These are phyloP conservation scores for Diaporthe destruens DNA, from an alignment of 2,329 filamentous ascomycete species.

Conservation along the genomic window DNA sequence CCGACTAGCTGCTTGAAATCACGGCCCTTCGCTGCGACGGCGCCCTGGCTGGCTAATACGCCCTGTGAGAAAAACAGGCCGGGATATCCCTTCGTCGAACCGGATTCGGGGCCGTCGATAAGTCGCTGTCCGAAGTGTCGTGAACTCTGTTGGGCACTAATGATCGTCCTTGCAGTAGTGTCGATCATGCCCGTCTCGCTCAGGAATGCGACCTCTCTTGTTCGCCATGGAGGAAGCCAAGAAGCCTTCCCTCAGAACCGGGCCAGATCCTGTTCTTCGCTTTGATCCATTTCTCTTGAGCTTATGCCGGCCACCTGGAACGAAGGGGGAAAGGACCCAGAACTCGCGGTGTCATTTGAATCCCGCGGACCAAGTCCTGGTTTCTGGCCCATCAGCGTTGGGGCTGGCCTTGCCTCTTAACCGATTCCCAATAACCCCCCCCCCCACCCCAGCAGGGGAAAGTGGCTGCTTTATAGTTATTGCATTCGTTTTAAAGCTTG, in stretches of 20 bases:
- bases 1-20: not conserved
- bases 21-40: not conserved
- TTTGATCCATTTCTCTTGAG: not conserved
- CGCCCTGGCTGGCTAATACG: not conserved
- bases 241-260: not conserved
- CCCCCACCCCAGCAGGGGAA: not conserved
- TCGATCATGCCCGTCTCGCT: constrained; percentile 6
- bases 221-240: not conserved
- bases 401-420: not conserved
- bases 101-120: constrained; percentile 14
- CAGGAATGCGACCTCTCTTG: not conserved
- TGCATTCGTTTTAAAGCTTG: not conserved
- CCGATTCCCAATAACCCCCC: not conserved
- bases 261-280: not conserved
- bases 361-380: not conserved
- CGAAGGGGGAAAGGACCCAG: not conserved
- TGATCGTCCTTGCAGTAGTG: constrained; percentile 10
- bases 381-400: no score
- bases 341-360: not conserved
- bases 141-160: constrained; percentile 28
- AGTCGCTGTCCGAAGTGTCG: constrained; percentile 1
- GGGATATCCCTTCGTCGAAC: constrained; percentile 12
- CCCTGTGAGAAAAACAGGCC: not conserved
- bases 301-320: not conserved
- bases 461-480: not conserved